phyloP scores from a whole-genome alignment of 2,329 filamentous ascomycete species.

The Aspergillus carbonarius region DNA sequence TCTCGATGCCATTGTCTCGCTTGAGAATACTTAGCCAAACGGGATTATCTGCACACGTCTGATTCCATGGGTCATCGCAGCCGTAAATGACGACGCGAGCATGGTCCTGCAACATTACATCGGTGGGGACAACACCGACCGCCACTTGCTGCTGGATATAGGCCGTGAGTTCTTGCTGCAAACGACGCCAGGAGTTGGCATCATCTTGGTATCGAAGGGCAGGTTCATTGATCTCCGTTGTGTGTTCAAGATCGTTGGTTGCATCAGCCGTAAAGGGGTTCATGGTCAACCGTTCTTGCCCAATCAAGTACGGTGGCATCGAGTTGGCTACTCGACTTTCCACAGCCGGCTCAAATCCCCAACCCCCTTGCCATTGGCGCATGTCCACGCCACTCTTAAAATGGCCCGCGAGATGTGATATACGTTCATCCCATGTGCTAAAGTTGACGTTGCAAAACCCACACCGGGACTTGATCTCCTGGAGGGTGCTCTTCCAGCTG shows the following conservation, averaged over 20 bases:
- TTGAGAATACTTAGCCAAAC: slow-evolving; percentile 3
- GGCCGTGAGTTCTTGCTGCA: slow-evolving; percentile 1
- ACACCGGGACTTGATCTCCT: slow-evolving; percentile 46
- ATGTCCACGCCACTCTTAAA: slow-evolving; percentile 37
- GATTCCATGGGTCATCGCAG: slow-evolving; percentile 7
- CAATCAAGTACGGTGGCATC: slow-evolving; percentile 37
- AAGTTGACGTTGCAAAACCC: slow-evolving; percentile 18
- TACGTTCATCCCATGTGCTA: slow-evolving; percentile 12
- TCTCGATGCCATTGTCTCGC: neutral
- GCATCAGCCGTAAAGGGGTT: slow-evolving; percentile 2
- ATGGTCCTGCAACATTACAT: slow-evolving; percentile 8
- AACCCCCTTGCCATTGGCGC: slow-evolving; percentile 35
- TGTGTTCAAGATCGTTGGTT: neutral
- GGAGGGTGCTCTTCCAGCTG: slow-evolving; percentile 52
- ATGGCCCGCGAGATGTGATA: slow-evolving; percentile 38
- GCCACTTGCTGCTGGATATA: slow-evolving; percentile 4
- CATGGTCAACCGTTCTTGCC: slow-evolving; percentile 22
- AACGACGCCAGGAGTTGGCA: slow-evolving; percentile 5
- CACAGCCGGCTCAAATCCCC: slow-evolving; percentile 39
- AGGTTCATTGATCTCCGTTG: neutral
- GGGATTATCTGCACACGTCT: slow-evolving; percentile 10
- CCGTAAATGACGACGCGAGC: slow-evolving; percentile 8
- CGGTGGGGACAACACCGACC: neutral
- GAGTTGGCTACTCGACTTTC: slow-evolving; percentile 35
- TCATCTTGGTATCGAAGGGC: neutral